Evolutionary conservation across 345 rosid species (phyloP).

Genomic region (Murraya paniculata): DNA sequence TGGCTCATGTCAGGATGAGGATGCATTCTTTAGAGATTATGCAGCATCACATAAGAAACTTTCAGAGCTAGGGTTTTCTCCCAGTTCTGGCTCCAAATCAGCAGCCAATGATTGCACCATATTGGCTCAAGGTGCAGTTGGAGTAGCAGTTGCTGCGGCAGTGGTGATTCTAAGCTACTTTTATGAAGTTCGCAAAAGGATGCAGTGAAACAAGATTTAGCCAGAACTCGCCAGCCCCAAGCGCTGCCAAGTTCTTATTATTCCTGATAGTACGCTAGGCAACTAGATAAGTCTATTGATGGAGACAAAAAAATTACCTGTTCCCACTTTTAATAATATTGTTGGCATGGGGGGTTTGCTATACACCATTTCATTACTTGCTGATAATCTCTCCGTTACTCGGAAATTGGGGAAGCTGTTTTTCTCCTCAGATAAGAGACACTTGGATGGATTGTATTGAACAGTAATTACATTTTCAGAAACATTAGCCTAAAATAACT

Average conservation of each 20-base stretch:
- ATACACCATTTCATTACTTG: not conserved
- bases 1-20: conserved; percentile 66
- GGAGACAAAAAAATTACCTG: not conserved
- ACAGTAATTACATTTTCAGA: too few species aligned
- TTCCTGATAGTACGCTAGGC: not conserved
- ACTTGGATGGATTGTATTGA: too few species aligned
- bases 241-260: not conserved
- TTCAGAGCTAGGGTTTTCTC: conserved; percentile 78
- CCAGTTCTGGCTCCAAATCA: conserved; percentile 36
- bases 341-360: not conserved
- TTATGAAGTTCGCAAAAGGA: conserved; percentile 68
- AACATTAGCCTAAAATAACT: too few species aligned
- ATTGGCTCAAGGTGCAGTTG: conserved; percentile 77
- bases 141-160: conserved; percentile 77
- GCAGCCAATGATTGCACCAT: conserved; percentile 46
- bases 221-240: not conserved
- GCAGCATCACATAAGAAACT: conserved; percentile 82
- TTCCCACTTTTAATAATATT: not conserved
- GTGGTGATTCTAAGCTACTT: conserved; percentile 78
- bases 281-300: not conserved
- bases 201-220: conserved; percentile 38
- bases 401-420: too few species aligned
- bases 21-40: conserved; percentile 74
- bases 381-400: not conserved
- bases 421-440: too few species aligned